These are phyloP conservation scores for Nemophila menziesii DNA, from an alignment of 257 asterid species.

Conservation along the genomic window DNA sequence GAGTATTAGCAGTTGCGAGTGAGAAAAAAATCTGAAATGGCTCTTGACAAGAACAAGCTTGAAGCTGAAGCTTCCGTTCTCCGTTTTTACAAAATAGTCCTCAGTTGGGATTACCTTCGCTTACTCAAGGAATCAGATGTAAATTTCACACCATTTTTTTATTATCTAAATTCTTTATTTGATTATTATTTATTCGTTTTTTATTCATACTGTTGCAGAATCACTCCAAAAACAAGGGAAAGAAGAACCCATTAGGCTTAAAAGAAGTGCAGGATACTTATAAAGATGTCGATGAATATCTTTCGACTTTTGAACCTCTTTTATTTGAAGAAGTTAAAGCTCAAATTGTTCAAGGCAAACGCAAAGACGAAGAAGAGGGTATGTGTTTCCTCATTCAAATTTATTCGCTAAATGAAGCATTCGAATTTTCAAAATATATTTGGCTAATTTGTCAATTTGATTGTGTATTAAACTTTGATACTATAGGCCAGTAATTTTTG, in stretches of 20 bases:
- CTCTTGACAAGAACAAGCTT: conserved; percentile 50
- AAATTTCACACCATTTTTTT: neutral
- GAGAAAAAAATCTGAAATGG: conserved; percentile 27
- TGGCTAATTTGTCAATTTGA: neutral
- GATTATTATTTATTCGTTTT: neutral
- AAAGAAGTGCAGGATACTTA: conserved; percentile 58
- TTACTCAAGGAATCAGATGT: conserved; percentile 55
- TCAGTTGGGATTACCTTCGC: conserved; percentile 77
- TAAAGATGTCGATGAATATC: conserved; percentile 64
- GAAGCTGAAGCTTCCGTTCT: conserved; percentile 48
- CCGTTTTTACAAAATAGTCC: conserved; percentile 71
- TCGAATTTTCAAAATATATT: no score
- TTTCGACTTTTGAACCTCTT: conserved; percentile 71
- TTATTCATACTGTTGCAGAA: conserved; percentile 22
- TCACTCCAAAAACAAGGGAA: conserved; percentile 16
- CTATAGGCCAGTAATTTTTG: no score
- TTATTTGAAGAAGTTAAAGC: conserved; percentile 94
- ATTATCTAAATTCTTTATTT: neutral
- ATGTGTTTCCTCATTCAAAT: neutral
- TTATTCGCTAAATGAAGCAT: neutral
- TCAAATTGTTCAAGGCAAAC: conserved; percentile 49
- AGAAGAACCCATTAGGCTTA: conserved; percentile 29
- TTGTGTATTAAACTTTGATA: neutral
- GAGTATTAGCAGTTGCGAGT: no score
- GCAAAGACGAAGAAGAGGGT: conserved; percentile 65